Base-by-base conservation (phyloP, 2,329 filamentous ascomycete genomes). In the Leptographium wingfieldii region DNA sequence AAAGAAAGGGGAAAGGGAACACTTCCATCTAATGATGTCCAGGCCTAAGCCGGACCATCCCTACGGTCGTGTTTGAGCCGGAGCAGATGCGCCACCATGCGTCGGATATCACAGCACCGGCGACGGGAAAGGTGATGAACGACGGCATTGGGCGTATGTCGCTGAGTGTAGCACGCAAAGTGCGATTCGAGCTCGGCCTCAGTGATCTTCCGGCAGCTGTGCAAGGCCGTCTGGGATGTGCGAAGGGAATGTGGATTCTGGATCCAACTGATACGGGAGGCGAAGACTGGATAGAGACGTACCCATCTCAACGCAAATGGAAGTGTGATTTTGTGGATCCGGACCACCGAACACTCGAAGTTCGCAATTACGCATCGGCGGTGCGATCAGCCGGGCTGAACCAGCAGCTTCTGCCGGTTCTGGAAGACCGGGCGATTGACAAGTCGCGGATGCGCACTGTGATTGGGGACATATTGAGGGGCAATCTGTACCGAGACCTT, bases 241-340 rank as follows among this genome's bases (percentile, higher is more conserved):
- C 86, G 0, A 92, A 92, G 69, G 89, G 88, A 0, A 76, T 92
- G 64, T 92, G 87, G 88, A 77, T 86, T 55, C 70, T 86, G 5
- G 83, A 86, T 64, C 73, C 76, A 0, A 67, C 73, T 0, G 76
- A 80, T 31, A 70, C 69, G 0, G 71, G 72, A 0, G 72, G 77
- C 1, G 67, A 74, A 0, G 71, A 83, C 19, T 88, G 85, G 86
- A 87, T 91, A 51, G 77, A 85, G 59, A 81, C 86, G 0, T 83
- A 77, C 59, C 76, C 74, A 0, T 90, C 85, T 0, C 89, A 92
- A 62, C 71, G 77, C 0, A 92, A 92, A 66, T 90, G 88, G 76
- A 61, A 75, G 0, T 79, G 77, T 31, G 74, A 80, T 40, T 76
- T 76, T 31, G 46, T 67, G 0, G 77, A 82, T 9, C 63, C 68